phyloP scores from a whole-genome alignment of 1,284 basidiomycete genomes.

The Macrocystidia cucumis region DNA sequence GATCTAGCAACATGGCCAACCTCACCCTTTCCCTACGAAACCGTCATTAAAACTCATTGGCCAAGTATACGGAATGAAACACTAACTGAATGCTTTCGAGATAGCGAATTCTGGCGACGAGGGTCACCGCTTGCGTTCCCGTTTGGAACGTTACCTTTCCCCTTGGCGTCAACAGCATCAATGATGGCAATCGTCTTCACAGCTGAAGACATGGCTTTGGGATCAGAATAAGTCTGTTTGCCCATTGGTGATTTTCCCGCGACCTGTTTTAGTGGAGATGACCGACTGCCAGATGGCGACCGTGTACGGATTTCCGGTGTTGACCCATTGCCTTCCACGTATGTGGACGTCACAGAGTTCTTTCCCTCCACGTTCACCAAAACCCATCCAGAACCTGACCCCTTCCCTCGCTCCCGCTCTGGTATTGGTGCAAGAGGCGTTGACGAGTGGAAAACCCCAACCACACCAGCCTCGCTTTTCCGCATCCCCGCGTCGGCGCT shows the following conservation, averaged over 20 bases:
- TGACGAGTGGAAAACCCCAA: conserved; percentile 33
- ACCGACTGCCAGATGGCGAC: conserved; percentile 1
- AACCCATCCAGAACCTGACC: conserved; percentile 48
- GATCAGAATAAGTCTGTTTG: too few relatives aligned
- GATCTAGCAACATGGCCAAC: too few relatives aligned
- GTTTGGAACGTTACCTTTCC: conserved; percentile 20
- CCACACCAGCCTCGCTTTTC: conserved; percentile 48
- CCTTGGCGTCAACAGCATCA: conserved; percentile 46
- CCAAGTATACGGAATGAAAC: not conserved
- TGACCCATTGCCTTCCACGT: conserved; percentile 5
- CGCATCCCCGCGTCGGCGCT: conserved; percentile 27
- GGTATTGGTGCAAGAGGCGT: conserved; percentile 15
- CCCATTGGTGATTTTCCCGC: too few relatives aligned
- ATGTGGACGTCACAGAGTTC: conserved; percentile 3
- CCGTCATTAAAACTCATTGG: not conserved
- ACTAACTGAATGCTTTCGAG: conserved; percentile 29
- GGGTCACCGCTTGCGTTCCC: conserved; percentile 15
- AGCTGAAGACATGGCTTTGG: conserved; percentile 35
- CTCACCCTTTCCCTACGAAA: not conserved
- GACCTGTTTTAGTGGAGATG: conserved; percentile 12
- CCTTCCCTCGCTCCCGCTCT: conserved; percentile 14
- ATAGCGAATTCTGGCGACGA: conserved; percentile 31
- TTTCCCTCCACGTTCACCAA: conserved; percentile 52
- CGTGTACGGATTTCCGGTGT: not conserved
- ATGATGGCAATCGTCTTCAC: conserved; percentile 55